These are phyloP conservation scores for Xylariaceae sp. DNA, from an alignment of 2,329 filamentous ascomycete species.

Conservation along the genomic window DNA sequence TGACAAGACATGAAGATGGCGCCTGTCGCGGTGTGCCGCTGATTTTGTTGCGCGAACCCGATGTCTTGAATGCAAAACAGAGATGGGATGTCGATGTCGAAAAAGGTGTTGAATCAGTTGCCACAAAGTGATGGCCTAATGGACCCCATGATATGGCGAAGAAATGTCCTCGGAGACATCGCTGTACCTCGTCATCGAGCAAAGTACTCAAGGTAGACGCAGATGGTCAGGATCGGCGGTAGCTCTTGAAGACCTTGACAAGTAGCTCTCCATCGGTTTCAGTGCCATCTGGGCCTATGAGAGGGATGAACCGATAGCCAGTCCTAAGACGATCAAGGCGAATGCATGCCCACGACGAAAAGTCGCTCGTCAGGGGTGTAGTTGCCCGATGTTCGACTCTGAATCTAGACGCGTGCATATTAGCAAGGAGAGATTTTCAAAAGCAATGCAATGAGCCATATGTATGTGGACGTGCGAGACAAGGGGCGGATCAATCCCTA, in stretches of 20 bases:
- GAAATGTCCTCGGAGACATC: background rate
- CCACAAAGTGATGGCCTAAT: background rate
- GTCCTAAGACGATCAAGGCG: background rate
- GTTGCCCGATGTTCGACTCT: constrained; percentile 41
- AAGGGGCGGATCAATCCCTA: background rate
- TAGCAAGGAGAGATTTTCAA: constrained; percentile 11
- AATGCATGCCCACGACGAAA: background rate
- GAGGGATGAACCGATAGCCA: background rate
- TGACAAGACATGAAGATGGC: too few species aligned
- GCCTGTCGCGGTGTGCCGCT: too few species aligned
- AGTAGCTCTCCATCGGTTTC: background rate
- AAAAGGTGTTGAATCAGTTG: too few species aligned
- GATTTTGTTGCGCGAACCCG: background rate
- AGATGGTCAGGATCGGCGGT: background rate
- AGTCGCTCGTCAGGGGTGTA: constrained; percentile 34
- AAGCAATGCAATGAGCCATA: background rate
- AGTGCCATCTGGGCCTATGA: background rate
- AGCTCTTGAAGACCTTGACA: background rate
- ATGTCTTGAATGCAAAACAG: background rate
- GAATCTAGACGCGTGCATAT: constrained; percentile 41
- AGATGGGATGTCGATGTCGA: background rate
- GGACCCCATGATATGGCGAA: background rate
- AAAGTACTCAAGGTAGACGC: background rate
- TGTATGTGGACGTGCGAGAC: background rate
- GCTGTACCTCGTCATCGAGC: background rate